Conservation (phyloP, 257 asterid genomes). For the Oldenlandia corymbosa region DNA sequence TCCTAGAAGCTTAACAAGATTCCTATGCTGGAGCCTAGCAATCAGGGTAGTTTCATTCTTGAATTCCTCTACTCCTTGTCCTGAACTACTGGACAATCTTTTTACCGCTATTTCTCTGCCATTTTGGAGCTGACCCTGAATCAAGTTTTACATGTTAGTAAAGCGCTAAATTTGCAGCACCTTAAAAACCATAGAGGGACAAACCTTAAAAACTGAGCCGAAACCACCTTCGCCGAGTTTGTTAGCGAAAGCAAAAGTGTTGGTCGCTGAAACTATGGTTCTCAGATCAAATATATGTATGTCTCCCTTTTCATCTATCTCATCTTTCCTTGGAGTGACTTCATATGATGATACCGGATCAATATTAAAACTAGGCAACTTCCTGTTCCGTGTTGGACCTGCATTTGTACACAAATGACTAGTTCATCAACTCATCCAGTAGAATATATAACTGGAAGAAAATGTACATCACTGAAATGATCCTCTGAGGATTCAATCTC, state of each 20-base stretch:
- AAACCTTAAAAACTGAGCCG: conserved; percentile 13
- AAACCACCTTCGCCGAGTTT: conserved; percentile 19
- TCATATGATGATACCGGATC: too few species aligned
- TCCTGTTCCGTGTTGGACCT: too few species aligned
- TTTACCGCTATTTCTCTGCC: conserved; percentile 33
- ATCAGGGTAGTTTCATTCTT: conserved; percentile 28
- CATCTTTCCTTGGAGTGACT: too few species aligned
- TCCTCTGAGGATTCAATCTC: too few species aligned
- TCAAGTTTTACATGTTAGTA: neutral
- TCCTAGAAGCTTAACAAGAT: conserved; percentile 30
- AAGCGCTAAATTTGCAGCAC: neutral
- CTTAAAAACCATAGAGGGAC: neutral
- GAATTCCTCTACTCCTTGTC: conserved; percentile 32
- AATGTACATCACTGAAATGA: too few species aligned
- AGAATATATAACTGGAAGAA: too few species aligned
- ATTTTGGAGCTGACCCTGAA: conserved; percentile 20
- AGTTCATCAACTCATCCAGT: too few species aligned
- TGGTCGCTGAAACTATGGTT: conserved; percentile 3
- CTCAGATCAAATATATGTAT: conserved; percentile 7
- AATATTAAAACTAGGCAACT: too few species aligned
- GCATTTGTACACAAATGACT: too few species aligned
- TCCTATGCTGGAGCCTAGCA: conserved; percentile 32
- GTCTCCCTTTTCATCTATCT: too few species aligned
- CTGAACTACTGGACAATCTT: conserved; percentile 29
- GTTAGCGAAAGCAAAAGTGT: neutral